Percentiles rank a stretch among this genome's conserved stretches.
Conservation (phyloP, 331 rosid species). For the Erythrophleum ivorense region DNA sequence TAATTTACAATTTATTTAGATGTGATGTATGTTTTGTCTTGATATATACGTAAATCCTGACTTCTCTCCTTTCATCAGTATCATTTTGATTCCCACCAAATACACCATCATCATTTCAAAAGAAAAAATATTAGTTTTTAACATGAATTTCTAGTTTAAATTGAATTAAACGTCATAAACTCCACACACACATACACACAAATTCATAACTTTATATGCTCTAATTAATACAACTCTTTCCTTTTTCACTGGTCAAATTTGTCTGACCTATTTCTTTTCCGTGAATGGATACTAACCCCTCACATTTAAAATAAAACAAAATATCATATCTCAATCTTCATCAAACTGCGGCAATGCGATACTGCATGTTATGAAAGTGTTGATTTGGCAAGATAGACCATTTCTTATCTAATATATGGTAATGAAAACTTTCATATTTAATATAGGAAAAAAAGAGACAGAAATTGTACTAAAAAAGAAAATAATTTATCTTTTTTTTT, state of each 20-base stretch:
- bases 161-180: neutral
- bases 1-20: neutral
- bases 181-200: neutral
- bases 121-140: neutral
- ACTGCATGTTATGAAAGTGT: neutral
- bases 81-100: neutral
- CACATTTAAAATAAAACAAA: neutral
- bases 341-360: neutral
- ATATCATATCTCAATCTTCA: neutral
- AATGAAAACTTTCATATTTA: neutral
- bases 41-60: neutral
- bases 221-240: neutral
- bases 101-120: neutral
- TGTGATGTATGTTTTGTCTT: neutral
- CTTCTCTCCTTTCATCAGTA: neutral
- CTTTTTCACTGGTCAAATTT: neutral
- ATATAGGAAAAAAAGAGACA: neutral
- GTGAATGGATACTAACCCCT: neutral
- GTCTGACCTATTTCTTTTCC: neutral
- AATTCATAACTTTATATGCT: too few relatives aligned
- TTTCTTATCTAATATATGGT: too few relatives aligned
- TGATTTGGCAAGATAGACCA: neutral
- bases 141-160: neutral
- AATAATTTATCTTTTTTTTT: neutral
- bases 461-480: neutral